Evolutionary conservation across 352 stramenopile genomes (phyloP), one percentile per base, ranked within the genome.

Genomic region (Globisporangium emineosum): DNA sequence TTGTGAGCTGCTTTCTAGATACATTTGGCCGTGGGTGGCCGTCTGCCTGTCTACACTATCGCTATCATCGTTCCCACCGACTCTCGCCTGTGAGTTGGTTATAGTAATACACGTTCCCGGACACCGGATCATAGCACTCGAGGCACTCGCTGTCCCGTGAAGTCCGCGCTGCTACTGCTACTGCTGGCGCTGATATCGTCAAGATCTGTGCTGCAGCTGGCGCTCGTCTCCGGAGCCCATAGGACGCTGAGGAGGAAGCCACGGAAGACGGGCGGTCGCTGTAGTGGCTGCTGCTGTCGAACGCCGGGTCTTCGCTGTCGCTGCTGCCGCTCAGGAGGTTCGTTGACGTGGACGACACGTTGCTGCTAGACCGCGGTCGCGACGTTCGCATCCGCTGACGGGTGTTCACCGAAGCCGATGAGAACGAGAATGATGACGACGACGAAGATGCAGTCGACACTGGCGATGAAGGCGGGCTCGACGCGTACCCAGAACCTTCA

Each of bases 21-120:
- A 53, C 25, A 62, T 54, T 30, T 33, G 30, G 56, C 21, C 2
- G 5, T 19, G 15, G 8, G 4, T 17, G 47, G 19, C 10, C 10
- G 40, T 47, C 17, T 47, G 8, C 7, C 40, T 47, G 19, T 6
- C 40, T 47, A 21, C 40, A 2, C 17, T 47, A 8, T 21, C 40
- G 40, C 17, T 47, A 47, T 47, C 40, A 68, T 54, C 56, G 63
- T 59, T 84, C 75, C 83, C 83, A 94, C 53, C 73, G 70, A 62
- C 83, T 91, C 72, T 94, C 83, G 8, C 80, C 83, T 27, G 80
- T 93, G 65, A 68, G 68, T 37, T 86, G 81, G 66, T 89, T 91
- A 69, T 91, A 91, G 71, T 83, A 87, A 53, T 94, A 93, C 17
- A 67, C 62, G 29, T 70, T 84, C 25, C 80, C 77, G 3, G 70